Evolutionary conservation across 192 early-diverging fungal species (phyloP), one percentile per base, ranked within the genome.

Genomic region (Mortierella claussenii): DNA sequence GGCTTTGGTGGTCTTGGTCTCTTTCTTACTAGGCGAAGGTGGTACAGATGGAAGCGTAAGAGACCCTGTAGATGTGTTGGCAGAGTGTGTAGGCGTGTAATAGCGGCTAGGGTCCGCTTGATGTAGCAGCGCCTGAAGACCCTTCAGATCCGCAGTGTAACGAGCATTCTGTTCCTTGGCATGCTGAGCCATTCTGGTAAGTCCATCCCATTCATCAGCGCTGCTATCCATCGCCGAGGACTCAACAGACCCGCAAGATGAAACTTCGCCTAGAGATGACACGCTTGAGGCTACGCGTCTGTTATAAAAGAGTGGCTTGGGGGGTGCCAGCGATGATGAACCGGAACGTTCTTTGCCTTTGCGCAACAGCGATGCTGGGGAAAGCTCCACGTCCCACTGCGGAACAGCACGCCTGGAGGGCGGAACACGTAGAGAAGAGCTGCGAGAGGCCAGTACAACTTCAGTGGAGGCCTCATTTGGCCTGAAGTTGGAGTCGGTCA

Each of bases 201-300:
- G 47, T 26, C 59, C 63, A 31, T 67, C 73, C 64, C 64, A 67
- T 23, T 76, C 73, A 32, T 76, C 73, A 20, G 73, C 58, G 27
- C 69, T 71, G 21, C 37, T 51, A 2, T 54, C 57, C 7, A 42
- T 21, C 5, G 36, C 55, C 23, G 60, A 73, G 2, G 54, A 63
- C 17, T 73, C 69, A 8, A 73, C 24, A 0, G 71, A 76, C 20
- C 73, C 73, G 32, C 71, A 66, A 2, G 63, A 55, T 8, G 73
- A 76, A 13, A 31, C 30, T 9, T 62, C 73, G 21, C 63, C 73
- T 7, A 76, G 26, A 0, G 73, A 76, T 6, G 73, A 56, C 0
- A 37, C 57, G 30, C 73, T 76, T 18, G 59, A n/a, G 30, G 62
- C 23, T 15, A 23, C 45, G 24, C 44, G 46, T 59, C 51, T 62